Conservation (phyloP, 768 basidiomycete species). For the Rhodotorula paludigena region DNA sequence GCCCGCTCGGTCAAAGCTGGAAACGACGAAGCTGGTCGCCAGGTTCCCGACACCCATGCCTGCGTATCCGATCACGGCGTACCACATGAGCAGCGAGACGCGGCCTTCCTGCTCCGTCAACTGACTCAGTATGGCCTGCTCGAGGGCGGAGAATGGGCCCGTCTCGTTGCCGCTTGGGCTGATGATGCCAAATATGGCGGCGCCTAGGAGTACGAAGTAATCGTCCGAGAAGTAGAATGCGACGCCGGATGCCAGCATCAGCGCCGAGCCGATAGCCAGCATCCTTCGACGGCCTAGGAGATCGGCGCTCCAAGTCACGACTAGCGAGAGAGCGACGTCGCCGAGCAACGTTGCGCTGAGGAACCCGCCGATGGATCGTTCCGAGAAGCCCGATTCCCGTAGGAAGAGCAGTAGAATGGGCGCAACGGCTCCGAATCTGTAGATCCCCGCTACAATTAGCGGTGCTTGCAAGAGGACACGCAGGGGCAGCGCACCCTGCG, state of each 20-base stretch:
- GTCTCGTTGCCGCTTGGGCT: slow-evolving; percentile 26
- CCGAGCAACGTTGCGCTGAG: slow-evolving; percentile 42
- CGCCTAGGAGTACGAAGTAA: slow-evolving; percentile 17
- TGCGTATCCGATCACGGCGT: slow-evolving; percentile 25
- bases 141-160: slow-evolving; percentile 29
- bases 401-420: slow-evolving; percentile 30
- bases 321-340: slow-evolving; percentile 36
- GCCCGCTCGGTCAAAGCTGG: not conserved
- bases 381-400: slow-evolving; percentile 38
- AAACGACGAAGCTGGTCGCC: slow-evolving; percentile 11
- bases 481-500: slow-evolving; percentile 7
- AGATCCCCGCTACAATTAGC: slow-evolving; percentile 20
- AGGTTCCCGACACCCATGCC: slow-evolving; percentile 24
- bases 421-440: slow-evolving; percentile 39
- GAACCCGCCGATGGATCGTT: slow-evolving; percentile 44
- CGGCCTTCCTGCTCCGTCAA: slow-evolving; percentile 20
- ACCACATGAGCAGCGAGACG: slow-evolving; percentile 25
- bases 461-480: slow-evolving; percentile 11
- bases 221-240: slow-evolving; percentile 12
- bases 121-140: slow-evolving; percentile 22
- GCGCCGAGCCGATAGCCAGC: slow-evolving; percentile 38
- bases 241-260: slow-evolving; percentile 43
- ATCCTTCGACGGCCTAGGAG: slow-evolving; percentile 40
- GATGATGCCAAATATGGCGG: slow-evolving; percentile 32
- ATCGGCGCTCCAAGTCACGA: slow-evolving; percentile 44